Evolutionary conservation across 163 green algal genomes (phyloP).

Genomic region (Scenedesmus sp.): DNA sequence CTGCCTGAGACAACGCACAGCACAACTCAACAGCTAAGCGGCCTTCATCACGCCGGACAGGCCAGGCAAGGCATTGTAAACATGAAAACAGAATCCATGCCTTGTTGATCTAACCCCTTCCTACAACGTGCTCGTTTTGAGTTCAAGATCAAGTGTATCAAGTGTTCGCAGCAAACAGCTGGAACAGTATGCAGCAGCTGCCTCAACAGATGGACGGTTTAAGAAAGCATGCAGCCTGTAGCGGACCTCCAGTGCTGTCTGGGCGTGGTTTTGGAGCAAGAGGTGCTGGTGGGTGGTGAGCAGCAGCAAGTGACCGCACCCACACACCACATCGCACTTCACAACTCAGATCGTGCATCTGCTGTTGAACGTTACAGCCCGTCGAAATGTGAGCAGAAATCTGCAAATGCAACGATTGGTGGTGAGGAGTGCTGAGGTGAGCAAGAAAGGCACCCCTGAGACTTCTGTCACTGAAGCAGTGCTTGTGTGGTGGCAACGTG

Average conservation of each 20-base stretch:
- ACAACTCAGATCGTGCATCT: neutral
- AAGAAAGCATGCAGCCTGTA: neutral
- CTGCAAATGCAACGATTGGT: neutral
- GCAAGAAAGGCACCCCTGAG: neutral
- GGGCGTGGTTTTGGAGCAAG: neutral
- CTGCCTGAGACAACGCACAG: too few relatives aligned
- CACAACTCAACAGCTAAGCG: too few relatives aligned
- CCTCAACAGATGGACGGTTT: neutral
- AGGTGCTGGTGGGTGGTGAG: neutral
- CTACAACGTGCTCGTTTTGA: neutral
- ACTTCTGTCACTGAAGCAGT: neutral
- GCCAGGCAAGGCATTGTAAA: too few relatives aligned
- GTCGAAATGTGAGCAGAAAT: neutral
- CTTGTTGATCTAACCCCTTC: neutral
- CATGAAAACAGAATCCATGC: too few relatives aligned
- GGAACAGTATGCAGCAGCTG: neutral
- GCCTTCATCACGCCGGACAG: too few relatives aligned
- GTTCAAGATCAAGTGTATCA: neutral
- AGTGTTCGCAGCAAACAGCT: constrained; percentile 2
- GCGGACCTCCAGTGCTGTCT: neutral
- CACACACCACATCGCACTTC: neutral
- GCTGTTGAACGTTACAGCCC: neutral
- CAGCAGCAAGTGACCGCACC: constrained; percentile 1
- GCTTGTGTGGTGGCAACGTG: neutral
- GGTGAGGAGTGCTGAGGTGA: neutral